Evolutionary conservation across 805 yeast genomes (phyloP), one percentile per base, ranked within the genome.

Genomic region (Teunomyces lycoperdinae): DNA sequence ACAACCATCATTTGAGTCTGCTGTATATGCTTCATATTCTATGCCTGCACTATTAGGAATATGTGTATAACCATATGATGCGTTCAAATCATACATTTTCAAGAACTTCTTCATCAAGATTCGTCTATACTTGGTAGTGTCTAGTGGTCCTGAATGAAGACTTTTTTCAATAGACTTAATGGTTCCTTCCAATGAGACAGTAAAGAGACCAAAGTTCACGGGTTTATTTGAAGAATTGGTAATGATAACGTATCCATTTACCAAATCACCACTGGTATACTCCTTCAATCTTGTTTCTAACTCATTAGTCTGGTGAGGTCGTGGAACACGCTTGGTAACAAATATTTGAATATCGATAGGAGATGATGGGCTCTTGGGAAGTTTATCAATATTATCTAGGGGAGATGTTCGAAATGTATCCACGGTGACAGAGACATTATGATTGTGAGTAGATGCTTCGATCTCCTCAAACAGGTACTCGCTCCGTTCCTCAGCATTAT

Each of bases 21-120:
- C 58, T 9, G 75, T 66, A 30, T 70, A 76, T 0, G 76, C 68
- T 29, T 64, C 72, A 52, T 77, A 74, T 44, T 73, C 71, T 9
- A 74, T 61, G 0, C 80, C 76, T 14, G 81, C 83, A 32, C 80
- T 71, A 53, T 76, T 74, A 2, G 84, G 80, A 13, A 80, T 73
- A 33, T 73, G 71, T 1, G 66, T 59, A 48, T 76, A 74, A 0
- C 79, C 77, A 54, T 73, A 77, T 7, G 84, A 77, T 1, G 86
- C 86, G 58, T 78, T 75, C 40, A 81, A 55, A 56, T 82, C 87
- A 43, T 80, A 78, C 85, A 80, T 82, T 52, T 80, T 74, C 43
- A 82, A 57, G 51, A 81, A 78, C 53, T 79, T 75, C 52, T 81
- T 79, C 58, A 70, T 67, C 44, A 71, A 50, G 4, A 72, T 58